A percentile compares a stretch with the other conserved stretches of the same genome.
Evolutionary conservation across 2,329 filamentous ascomycete genomes (phyloP).

Genomic region (Fusarium hainanense): DNA sequence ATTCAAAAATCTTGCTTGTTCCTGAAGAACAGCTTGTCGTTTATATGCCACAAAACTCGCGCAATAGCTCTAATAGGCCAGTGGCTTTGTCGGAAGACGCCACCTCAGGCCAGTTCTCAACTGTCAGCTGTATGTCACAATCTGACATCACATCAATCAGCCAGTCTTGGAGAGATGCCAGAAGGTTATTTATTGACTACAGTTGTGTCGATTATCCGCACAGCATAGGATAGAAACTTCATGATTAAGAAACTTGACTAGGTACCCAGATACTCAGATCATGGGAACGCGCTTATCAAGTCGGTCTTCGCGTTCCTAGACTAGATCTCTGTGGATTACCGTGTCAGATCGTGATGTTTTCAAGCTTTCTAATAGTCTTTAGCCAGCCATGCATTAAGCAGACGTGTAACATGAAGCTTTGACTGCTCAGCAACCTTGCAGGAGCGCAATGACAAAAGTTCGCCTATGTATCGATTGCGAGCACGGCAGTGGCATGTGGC

Average conservation of each 20-base stretch:
- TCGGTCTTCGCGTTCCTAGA: neutral
- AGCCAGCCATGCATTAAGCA: neutral
- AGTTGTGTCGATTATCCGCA: neutral
- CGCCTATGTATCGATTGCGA: neutral
- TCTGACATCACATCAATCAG: neutral
- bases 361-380: neutral
- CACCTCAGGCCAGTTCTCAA: slow-evolving; percentile 15
- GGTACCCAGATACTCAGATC: neutral
- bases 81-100: slow-evolving; percentile 8
- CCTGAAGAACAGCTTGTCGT: slow-evolving; percentile 24
- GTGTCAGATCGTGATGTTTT: neutral
- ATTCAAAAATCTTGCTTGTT: slow-evolving; percentile 22
- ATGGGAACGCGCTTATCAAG: neutral
- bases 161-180: neutral
- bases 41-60: slow-evolving; percentile 27
- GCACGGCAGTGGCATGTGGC: neutral
- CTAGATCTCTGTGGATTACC: no score
- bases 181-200: neutral
- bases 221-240: neutral
- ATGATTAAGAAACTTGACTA: neutral
- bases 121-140: slow-evolving; percentile 20
- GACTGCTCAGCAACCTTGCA: no score
- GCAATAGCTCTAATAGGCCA: neutral
- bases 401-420: neutral
- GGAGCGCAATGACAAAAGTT: neutral